Evolutionary conservation across 2,329 filamentous ascomycete species (phyloP), one percentile per base, ranked within the genome.

Genomic region (Capronia americana): DNA sequence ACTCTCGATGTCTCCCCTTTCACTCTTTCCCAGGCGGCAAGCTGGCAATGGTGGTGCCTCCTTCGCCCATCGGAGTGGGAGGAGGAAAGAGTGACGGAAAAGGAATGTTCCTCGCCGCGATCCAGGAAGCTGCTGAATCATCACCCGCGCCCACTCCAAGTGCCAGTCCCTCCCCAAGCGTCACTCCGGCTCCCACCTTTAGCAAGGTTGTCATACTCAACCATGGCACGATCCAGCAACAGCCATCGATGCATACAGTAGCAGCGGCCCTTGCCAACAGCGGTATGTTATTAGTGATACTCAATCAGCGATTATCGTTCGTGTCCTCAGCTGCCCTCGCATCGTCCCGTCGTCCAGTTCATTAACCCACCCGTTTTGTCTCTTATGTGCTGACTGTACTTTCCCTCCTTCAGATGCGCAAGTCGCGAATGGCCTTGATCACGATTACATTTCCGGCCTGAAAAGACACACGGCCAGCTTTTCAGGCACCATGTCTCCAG

Each of bases 361-460:
- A 24, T 34, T 26, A 23, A 50, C 17, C 17, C 20, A 46, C 17
- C 28, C 46, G 38, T 26, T 30, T 34, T 20, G 17, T 53, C 26
- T 1, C 58, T 41, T 30, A 26, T 17, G 57, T 66, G 68, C 68
- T 70, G 68, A 70, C 68, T 68, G 63, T 69, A 56, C 44, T 60
- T 38, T 53, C 54, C 65, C 68, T 34, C 55, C 60, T 56, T 63
- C 65, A 70, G 62, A 66, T 57, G 63, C 65, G 57, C 51, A 54
- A 65, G 60, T 46, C 56, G 53, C 63, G 57, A 56, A 34, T 56
- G 50, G 34, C 51, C 17, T 59, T 61, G 30, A 58, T 54, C 58
- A 63, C 55, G 59, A 46, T 56, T 48, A 64, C 59, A 63, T 34
- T 63, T 65, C 46, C 51, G 57, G 50, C 67, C 62, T 67, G 61